phyloP scores from a whole-genome alignment of 768 basidiomycete genomes.

The Auriscalpium microsporum region DNA sequence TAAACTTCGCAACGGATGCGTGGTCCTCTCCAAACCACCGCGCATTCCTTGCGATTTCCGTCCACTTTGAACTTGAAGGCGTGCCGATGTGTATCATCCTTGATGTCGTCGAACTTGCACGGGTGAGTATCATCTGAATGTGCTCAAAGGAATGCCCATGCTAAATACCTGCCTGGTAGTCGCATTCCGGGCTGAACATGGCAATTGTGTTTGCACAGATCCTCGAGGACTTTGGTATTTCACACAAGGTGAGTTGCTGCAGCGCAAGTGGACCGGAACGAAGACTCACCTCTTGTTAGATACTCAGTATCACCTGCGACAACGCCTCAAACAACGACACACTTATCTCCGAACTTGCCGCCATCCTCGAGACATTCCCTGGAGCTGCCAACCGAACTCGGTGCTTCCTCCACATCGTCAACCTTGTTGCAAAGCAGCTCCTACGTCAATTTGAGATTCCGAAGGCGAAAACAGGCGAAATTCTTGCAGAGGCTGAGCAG shows the following conservation, averaged over 20 bases:
- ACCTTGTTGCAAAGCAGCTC: too few species aligned
- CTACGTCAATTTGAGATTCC: too few species aligned
- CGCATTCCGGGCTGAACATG: slow-evolving; percentile 24
- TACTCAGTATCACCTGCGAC: slow-evolving; percentile 28
- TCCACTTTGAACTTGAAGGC: slow-evolving; percentile 27
- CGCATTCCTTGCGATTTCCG: slow-evolving; percentile 23
- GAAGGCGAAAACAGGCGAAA: too few species aligned
- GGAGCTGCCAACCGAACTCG: too few species aligned
- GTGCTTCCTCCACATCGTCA: too few species aligned
- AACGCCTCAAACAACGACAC: slow-evolving; percentile 29
- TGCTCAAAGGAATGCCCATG: too few species aligned
- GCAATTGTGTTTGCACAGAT: slow-evolving; percentile 18
- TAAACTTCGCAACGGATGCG: slow-evolving; percentile 28
- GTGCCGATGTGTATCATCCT: slow-evolving; percentile 22
- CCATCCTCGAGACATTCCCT: too few species aligned
- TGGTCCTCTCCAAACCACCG: slow-evolving; percentile 32
- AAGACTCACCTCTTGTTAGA: too few species aligned
- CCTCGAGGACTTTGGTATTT: slow-evolving; percentile 20
- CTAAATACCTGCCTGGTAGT: too few species aligned
- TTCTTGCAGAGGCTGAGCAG: too few species aligned
- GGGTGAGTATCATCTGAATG: slow-evolving; percentile 15
- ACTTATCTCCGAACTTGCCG: slow-evolving; percentile 25
- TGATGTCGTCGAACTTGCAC: slow-evolving; percentile 30
- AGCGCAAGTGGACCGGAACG: too few species aligned
- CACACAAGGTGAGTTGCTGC: slow-evolving; percentile 26